Evolutionary conservation across 169 alveolate species (phyloP), one percentile per base, ranked within the genome.

Genomic region (Amoebophrya sp.): DNA sequence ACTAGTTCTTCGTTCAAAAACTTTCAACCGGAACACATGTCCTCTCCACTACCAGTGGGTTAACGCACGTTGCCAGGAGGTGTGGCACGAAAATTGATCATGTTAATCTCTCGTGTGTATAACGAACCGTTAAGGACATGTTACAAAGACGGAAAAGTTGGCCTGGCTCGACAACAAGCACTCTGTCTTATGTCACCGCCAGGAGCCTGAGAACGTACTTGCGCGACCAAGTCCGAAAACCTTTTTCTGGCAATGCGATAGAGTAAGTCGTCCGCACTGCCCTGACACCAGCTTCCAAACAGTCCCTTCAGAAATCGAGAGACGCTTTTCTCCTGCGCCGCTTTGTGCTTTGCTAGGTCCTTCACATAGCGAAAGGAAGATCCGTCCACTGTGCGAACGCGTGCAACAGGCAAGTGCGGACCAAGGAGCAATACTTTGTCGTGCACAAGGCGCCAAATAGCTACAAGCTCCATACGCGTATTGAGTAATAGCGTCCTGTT

Each of bases 211-310:
- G 39, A 26, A 26, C 83, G 83, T 36, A 36, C 83, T 1, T 65
- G 83, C n/a, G 18, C 83, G 26, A 26, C 18, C 83, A 65, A 36
- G 39, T 10, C 26, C 83, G n/a, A 18, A 65, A 65, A 65, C 36
- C 83, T 6, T 26, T 65, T 65, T 26, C n/a, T 65, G 10, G 83
- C 83, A 18, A 65, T 65, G 3, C 83, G 83, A 36, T 65, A 65
- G 39, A 65, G 83, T 36, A 65, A 65, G n/a, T 65, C 83, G 33
- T 65, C 83, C 36, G 83, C 38, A 26, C 83, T 65, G 83, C 83
- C 83, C 83, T 10, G 3, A 36, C 83, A 65, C 83, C 83, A 65
- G 26, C 83, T 36, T 6, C 83, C 83, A 65, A 65, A 65, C 33
- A 65, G 83, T 26, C 26, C 26, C 36, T 36, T 29, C 83, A 65